Evolutionary conservation across 176 grass and related monocot genomes (phyloP).

Genomic region (Juncus effusus): DNA sequence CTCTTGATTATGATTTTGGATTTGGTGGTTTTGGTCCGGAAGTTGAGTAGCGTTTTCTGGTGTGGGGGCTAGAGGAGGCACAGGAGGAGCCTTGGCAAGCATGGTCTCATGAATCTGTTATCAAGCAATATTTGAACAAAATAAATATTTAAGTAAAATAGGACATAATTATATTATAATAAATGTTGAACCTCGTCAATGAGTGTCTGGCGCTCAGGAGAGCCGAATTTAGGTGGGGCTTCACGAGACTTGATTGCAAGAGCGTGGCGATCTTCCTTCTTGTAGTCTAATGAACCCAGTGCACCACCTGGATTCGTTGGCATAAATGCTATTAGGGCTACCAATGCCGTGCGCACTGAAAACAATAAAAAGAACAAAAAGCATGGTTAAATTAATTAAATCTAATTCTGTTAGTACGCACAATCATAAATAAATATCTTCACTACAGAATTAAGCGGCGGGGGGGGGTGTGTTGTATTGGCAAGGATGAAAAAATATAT

Average conservation of each 20-base stretch:
- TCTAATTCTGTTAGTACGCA: not conserved
- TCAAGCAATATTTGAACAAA: slow-evolving; percentile 21
- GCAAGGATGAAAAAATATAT: not conserved
- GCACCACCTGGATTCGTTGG: slow-evolving; percentile 89
- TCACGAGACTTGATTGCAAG: slow-evolving; percentile 81
- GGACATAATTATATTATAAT: slow-evolving; percentile 3
- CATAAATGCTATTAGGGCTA: slow-evolving; percentile 97
- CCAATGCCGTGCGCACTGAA: slow-evolving; percentile 87
- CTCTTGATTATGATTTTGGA: slow-evolving; percentile 16
- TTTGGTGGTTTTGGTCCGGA: slow-evolving; percentile 6
- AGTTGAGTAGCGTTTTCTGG: slow-evolving; percentile 16
- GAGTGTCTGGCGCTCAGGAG: slow-evolving; percentile 74
- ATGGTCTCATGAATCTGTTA: slow-evolving; percentile 85
- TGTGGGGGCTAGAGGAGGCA: slow-evolving; percentile 44
- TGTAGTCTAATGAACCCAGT: slow-evolving; percentile 87
- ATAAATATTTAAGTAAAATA: not conserved
- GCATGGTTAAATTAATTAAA: not conserved
- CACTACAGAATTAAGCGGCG: not conserved
- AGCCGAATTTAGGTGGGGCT: slow-evolving; percentile 70
- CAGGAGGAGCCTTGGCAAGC: slow-evolving; percentile 67
- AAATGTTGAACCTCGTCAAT: slow-evolving; percentile 75
- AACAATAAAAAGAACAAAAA: slow-evolving; percentile 5
- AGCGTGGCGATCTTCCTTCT: slow-evolving; percentile 72
- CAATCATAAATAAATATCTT: not conserved
- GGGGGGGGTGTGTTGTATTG: not conserved